Percentiles rank a stretch among this genome's conserved stretches.
phyloP scores from a whole-genome alignment of 139 green algal species.

The Micractinium sp. region DNA sequence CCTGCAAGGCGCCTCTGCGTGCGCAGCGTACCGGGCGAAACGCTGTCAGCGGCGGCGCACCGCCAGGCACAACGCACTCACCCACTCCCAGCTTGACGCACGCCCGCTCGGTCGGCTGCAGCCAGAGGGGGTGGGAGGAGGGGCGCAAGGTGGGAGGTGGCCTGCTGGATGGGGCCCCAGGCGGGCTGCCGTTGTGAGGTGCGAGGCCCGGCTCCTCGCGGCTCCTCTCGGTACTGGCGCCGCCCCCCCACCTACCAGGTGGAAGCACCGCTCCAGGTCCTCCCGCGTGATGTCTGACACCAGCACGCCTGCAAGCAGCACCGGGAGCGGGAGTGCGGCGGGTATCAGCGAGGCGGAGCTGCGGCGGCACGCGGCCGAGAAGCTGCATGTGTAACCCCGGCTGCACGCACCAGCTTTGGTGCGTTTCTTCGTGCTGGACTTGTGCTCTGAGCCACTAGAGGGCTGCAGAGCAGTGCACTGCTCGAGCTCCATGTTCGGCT shows the following conservation, averaged over 20 bases:
- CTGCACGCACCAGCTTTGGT: conserved; percentile 10
- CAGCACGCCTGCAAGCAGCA: not conserved
- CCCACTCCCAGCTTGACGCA: conserved; percentile 28
- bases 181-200: too few relatives aligned
- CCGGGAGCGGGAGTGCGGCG: too few relatives aligned
- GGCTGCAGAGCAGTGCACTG: too few relatives aligned
- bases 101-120: conserved; percentile 29
- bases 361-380: not conserved
- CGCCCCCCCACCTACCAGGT: conserved; percentile 11
- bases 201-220: not conserved
- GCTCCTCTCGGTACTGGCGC: not conserved
- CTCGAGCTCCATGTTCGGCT: too few relatives aligned
- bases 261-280: conserved; percentile 11
- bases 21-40: not conserved
- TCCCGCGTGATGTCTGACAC: not conserved
- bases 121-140: not conserved
- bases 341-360: not conserved
- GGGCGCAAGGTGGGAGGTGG: not conserved
- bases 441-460: too few relatives aligned
- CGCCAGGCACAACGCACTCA: not conserved
- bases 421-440: not conserved
- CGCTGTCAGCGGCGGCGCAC: too few relatives aligned
- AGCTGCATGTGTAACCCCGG: not conserved
- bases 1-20: too few relatives aligned
- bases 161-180: not conserved